Evolutionary conservation across 805 yeast species (phyloP), one percentile per base, ranked within the genome.

Genomic region (Yarrowia bubula): DNA sequence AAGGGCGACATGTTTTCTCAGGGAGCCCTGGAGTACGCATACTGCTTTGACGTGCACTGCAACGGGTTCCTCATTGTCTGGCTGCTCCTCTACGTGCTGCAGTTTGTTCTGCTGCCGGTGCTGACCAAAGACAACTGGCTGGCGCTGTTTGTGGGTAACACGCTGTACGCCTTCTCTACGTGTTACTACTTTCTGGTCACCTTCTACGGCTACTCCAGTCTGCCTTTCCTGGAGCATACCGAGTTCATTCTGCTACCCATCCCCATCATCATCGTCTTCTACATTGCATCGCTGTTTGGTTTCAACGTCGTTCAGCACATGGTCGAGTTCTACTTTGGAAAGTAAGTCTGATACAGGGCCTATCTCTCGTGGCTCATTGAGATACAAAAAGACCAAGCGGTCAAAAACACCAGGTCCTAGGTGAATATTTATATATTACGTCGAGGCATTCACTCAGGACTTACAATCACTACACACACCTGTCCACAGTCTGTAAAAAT

Each of bases 21-120:
- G 37, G 79, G 76, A 31, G 77, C 80, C 44, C 77, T 90, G 64
- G 97, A 92, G 73, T 92, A 97, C 97, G 92, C 93, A 0, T 92
- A 90, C 74, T 91, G 97, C 77, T 92, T 92, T 73, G 98, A 92
- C 72, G 87, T 92, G 32, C 98, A 92, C 76, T 90, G 97, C 78
- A 92, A 92, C 75, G 84, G 96, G n/a, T 91, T 89, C 73, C 77
- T 91, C 68, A 79, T 87, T 14, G 86, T 91, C 48, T 90, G 96
- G 96, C 81, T 90, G 63, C 75, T 83, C 60, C 78, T 91, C 41
- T 89, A 91, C 74, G 80, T 90, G 68, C 67, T 89, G 35, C 96
- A 91, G 75, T 88, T 90, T 71, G 72, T 90, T 53, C 74, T 90
- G 64, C 77, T 91, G 67, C 97, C 98, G 1, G 71, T 91, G 15